Percentiles rank a stretch among this genome's conserved stretches.
phyloP scores from a whole-genome alignment of 1,139 yeast species.

The Groenewaldozyma auringiensis region DNA sequence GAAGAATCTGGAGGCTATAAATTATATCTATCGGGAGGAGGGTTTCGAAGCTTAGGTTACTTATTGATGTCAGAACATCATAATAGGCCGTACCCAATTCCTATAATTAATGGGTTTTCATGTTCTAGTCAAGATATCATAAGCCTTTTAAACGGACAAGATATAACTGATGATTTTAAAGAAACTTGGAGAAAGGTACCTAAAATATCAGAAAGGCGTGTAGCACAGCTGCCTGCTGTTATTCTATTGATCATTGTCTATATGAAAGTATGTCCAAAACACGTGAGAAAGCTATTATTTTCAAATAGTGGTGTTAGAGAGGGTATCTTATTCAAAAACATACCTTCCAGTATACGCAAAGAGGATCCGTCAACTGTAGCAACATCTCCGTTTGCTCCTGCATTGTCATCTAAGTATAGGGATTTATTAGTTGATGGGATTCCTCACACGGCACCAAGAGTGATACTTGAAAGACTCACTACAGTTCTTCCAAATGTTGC shows the following conservation, averaged over 20 bases:
- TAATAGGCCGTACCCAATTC: conserved; percentile 41
- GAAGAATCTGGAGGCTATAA: conserved; percentile 48
- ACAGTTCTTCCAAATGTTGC: conserved; percentile 64
- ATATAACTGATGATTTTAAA: conserved; percentile 6
- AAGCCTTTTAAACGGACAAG: conserved; percentile 13
- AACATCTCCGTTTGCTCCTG: conserved; percentile 57
- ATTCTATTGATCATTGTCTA: conserved; percentile 39
- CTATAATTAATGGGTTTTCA: conserved; percentile 58
- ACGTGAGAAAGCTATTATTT: conserved; percentile 50
- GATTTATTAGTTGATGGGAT: conserved; percentile 44
- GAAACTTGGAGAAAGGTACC: conserved; percentile 37
- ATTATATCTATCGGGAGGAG: conserved; percentile 60
- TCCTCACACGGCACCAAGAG: conserved; percentile 46
- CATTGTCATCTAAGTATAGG: conserved; percentile 46
- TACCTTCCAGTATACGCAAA: conserved; percentile 45
- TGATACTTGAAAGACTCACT: conserved; percentile 48
- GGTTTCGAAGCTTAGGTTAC: conserved; percentile 57
- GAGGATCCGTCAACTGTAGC: conserved; percentile 61
- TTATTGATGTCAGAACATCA: conserved; percentile 42
- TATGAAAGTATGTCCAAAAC: conserved; percentile 45
- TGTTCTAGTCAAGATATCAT: conserved; percentile 45
- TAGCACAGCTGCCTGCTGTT: conserved; percentile 56
- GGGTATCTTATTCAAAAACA: conserved; percentile 54
- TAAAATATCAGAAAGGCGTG: conserved; percentile 53
- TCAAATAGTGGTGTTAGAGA: conserved; percentile 69